phyloP scores from a whole-genome alignment of 129 eudicot genomes.

The Lactuca sativa region DNA sequence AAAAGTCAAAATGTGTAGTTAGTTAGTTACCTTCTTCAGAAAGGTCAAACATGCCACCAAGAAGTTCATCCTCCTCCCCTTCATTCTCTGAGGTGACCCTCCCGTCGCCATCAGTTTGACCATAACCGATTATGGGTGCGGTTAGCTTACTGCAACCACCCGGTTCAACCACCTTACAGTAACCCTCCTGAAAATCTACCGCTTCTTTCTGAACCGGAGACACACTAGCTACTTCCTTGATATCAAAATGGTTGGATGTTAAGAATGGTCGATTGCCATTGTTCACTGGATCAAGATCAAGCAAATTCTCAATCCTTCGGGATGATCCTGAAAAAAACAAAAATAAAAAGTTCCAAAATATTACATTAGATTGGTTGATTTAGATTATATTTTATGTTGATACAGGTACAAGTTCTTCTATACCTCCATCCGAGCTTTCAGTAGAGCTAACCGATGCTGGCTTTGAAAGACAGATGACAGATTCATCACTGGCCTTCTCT shows the following conservation, averaged over 20 bases:
- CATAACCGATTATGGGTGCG: constrained; percentile 30
- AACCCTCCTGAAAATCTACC: constrained; percentile 54
- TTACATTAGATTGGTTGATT: not conserved
- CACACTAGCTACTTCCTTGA: constrained; percentile 20
- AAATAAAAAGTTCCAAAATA: not conserved
- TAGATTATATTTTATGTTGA: not conserved
- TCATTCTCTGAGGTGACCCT: constrained; percentile 33
- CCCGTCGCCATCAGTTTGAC: constrained; percentile 20
- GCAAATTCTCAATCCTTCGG: constrained; percentile 47
- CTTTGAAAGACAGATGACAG: constrained; percentile 50
- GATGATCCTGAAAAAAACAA: constrained; percentile 59
- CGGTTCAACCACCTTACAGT: constrained; percentile 38
- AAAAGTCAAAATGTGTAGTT: constrained; percentile 11
- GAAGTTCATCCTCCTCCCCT: constrained; percentile 51
- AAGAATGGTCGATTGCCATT: constrained; percentile 23
- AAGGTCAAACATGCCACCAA: constrained; percentile 62
- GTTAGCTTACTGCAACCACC: constrained; percentile 22
- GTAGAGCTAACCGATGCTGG: constrained; percentile 60
- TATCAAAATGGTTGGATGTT: constrained; percentile 31
- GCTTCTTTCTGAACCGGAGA: constrained; percentile 13
- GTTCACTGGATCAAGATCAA: constrained; percentile 53
- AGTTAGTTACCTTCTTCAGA: constrained; percentile 51
- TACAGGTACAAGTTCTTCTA: not conserved
- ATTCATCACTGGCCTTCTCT: constrained; percentile 45
- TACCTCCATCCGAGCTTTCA: constrained; percentile 69